A percentile compares a stretch with the other conserved stretches of the same genome.
Evolutionary conservation across 768 basidiomycete genomes (phyloP).

Genomic region (Inosperma sp.): DNA sequence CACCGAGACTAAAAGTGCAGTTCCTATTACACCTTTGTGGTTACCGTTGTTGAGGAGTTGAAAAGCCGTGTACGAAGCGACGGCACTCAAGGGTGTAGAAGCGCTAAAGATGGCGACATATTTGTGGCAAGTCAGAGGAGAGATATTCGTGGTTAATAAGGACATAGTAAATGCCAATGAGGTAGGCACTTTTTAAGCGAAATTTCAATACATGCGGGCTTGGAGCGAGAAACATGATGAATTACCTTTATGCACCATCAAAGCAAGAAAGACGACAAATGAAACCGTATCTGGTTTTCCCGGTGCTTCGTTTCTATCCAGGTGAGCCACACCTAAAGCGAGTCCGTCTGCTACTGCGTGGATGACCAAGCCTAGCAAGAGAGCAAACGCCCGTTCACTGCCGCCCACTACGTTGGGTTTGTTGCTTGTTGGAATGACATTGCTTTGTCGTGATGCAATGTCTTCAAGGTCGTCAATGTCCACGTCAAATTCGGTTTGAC

Average conservation of each 20-base stretch:
- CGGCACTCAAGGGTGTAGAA: constrained; percentile 79
- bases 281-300: constrained; percentile 51
- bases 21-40: constrained; percentile 58
- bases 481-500: constrained; percentile 52
- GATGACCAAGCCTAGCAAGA: constrained; percentile 81
- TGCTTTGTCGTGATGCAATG: constrained; percentile 21
- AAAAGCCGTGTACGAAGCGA: constrained; percentile 70
- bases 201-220: background rate
- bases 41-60: constrained; percentile 45
- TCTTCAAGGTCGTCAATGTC: constrained; percentile 54
- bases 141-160: constrained; percentile 70
- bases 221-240: no score
- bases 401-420: constrained; percentile 28
- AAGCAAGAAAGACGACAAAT: constrained; percentile 83
- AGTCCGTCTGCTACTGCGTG: constrained; percentile 92
- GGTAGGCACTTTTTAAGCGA: constrained; percentile 63
- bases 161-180: constrained; percentile 85
- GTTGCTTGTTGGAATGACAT: constrained; percentile 8
- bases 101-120: constrained; percentile 75
- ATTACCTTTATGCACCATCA: constrained; percentile 85
- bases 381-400: constrained; percentile 51
- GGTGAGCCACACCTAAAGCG: constrained; percentile 74
- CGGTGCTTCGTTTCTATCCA: constrained; percentile 19
- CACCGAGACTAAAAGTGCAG: constrained; percentile 82
- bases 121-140: constrained; percentile 63